phyloP scores from a whole-genome alignment of 306 rosid genomes.

The Albizia julibrissin region DNA sequence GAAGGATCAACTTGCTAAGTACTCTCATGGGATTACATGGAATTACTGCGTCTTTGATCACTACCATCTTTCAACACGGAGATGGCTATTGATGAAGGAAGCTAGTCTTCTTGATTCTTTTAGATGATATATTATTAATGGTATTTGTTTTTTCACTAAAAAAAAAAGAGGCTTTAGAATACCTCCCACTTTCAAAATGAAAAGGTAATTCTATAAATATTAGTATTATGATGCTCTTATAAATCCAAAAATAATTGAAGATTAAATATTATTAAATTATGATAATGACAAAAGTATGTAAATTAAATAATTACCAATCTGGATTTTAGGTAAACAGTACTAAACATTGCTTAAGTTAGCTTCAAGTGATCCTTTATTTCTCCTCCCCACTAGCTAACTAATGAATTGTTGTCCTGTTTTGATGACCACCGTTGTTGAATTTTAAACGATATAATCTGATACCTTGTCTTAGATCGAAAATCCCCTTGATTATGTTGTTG shows the following conservation, averaged over 20 bases:
- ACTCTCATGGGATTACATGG: too few species aligned
- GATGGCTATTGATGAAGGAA: too few species aligned
- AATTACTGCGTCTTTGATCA: too few species aligned
- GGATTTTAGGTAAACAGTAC: not conserved
- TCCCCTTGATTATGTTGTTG: constrained; percentile 35
- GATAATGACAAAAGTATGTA: not conserved
- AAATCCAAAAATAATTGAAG: too few species aligned
- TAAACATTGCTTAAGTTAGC: not conserved
- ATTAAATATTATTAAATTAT: not conserved
- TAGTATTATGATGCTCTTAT: not conserved
- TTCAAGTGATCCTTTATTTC: not conserved
- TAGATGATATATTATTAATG: too few species aligned
- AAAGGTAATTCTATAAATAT: not conserved
- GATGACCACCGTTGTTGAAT: not conserved
- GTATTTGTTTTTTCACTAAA: too few species aligned
- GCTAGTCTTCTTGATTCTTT: too few species aligned
- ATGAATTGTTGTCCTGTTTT: not conserved
- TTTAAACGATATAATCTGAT: not conserved
- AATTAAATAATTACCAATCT: not conserved
- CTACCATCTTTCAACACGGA: too few species aligned
- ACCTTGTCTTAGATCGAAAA: constrained; percentile 14
- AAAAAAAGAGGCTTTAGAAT: not conserved
- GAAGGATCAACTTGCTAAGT: too few species aligned
- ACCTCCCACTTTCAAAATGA: not conserved
- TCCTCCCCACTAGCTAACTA: not conserved